Evolutionary conservation across 163 green algal genomes (phyloP).

Genomic region (Trebouxiophyceae sp.): DNA sequence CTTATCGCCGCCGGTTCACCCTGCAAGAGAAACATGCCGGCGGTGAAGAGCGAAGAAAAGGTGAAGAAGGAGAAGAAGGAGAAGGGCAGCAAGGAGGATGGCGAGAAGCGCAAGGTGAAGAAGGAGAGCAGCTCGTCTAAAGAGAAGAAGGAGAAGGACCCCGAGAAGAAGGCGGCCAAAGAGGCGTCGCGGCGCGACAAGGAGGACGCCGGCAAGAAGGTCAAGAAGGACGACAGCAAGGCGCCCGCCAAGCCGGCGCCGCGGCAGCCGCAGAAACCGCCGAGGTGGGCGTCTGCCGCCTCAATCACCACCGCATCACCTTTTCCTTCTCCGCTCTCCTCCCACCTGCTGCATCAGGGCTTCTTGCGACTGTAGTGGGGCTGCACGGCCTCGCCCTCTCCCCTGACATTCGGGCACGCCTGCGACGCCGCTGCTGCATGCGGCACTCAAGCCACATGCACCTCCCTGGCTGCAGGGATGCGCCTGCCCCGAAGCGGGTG

Average conservation of each 20-base stretch:
- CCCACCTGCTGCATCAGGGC: neutral
- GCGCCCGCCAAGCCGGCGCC: neutral
- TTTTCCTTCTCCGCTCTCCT: neutral
- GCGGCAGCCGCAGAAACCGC: neutral
- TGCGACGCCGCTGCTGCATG: too few species aligned
- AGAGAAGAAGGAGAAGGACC: slow-evolving; percentile 4
- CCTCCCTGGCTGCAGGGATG: slow-evolving; percentile 8
- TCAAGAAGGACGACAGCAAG: slow-evolving; percentile 21
- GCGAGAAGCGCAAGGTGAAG: slow-evolving; percentile 22
- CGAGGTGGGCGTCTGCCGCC: neutral
- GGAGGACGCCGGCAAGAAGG: slow-evolving; percentile 24
- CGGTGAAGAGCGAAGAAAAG: neutral
- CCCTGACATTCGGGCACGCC: too few species aligned
- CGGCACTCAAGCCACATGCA: too few species aligned
- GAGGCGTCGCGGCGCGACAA: slow-evolving; percentile 10
- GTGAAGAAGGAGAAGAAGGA: neutral
- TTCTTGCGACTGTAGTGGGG: too few species aligned
- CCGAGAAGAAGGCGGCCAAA: neutral
- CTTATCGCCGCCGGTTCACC: too few species aligned
- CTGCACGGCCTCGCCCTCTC: too few species aligned
- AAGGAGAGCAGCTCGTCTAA: slow-evolving; percentile 23
- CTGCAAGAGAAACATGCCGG: neutral
- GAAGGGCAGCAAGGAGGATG: neutral
- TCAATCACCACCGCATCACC: neutral
- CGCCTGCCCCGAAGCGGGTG: slow-evolving; percentile 11